Conservation (phyloP, 108 stramenopile genomes). For the Asterionellopsis glacialis region DNA sequence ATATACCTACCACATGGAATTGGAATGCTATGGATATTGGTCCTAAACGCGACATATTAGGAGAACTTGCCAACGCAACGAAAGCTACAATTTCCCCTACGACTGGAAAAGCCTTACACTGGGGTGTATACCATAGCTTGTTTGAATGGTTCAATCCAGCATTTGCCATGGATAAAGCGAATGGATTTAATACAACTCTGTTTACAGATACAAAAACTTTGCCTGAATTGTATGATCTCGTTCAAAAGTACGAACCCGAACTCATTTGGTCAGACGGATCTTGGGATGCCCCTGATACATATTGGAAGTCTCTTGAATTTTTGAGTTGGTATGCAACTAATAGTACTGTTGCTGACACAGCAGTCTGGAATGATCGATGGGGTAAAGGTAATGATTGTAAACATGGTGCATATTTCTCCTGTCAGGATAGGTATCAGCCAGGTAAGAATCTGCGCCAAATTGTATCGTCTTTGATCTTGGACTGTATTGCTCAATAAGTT, state of each 20-base stretch:
- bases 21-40: constrained; percentile 49
- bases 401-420: constrained; percentile 37
- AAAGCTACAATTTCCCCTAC: constrained; percentile 19
- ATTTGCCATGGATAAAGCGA: constrained; percentile 18
- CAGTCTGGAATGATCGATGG: constrained; percentile 48
- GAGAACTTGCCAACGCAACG: constrained; percentile 31
- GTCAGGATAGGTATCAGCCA: constrained; percentile 30
- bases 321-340: constrained; percentile 36
- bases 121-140: constrained; percentile 36
- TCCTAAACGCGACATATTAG: constrained; percentile 35
- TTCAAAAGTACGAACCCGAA: constrained; percentile 38
- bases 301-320: constrained; percentile 38
- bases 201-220: constrained; percentile 37
- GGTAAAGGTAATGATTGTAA: constrained; percentile 27
- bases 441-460: no score
- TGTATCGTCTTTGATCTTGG: no score
- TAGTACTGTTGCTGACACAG: constrained; percentile 27
- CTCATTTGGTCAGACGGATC: constrained; percentile 46
- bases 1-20: constrained; percentile 33
- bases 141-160: constrained; percentile 48
- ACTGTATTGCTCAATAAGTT: no score
- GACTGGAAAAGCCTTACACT: constrained; percentile 20
- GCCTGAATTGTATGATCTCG: constrained; percentile 39
- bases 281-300: constrained; percentile 24
- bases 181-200: constrained; percentile 23